Evolutionary conservation across 257 asterid genomes (phyloP).

Genomic region (Solanum rostratum): DNA sequence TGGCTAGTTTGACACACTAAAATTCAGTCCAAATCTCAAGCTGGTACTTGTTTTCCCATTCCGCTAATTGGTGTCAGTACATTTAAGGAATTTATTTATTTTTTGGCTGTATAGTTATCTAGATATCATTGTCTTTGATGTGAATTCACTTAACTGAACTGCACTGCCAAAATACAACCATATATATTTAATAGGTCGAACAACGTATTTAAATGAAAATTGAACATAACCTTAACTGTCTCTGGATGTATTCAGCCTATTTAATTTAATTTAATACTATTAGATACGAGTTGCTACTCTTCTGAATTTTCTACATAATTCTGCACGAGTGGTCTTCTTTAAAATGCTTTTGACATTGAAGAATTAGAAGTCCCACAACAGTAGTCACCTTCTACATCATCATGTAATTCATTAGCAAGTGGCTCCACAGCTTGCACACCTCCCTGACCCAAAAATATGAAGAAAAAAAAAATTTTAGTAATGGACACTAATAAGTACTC

Average conservation of each 20-base stretch:
- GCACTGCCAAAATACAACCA: neutral
- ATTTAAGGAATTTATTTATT: too few relatives aligned
- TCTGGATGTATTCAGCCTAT: neutral
- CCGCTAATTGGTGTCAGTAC: neutral
- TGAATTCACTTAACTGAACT: too few relatives aligned
- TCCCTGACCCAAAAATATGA: neutral
- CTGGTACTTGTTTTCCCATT: neutral
- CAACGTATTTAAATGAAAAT: neutral
- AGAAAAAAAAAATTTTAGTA: too few relatives aligned
- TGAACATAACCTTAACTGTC: neutral
- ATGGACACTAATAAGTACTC: too few relatives aligned
- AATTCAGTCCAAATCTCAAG: neutral
- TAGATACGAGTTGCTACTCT: neutral
- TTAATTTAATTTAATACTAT: too few relatives aligned
- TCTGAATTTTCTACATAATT: neutral
- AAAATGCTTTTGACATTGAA: neutral
- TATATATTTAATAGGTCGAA: neutral
- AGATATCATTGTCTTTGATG: too few relatives aligned
- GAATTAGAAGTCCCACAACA: neutral
- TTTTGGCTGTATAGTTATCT: too few relatives aligned
- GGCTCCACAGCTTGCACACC: neutral
- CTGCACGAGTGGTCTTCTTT: neutral
- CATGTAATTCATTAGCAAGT: neutral
- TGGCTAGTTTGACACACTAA: too few relatives aligned
- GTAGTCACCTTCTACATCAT: neutral